A percentile compares a stretch with the other conserved stretches of the same genome.
phyloP scores from a whole-genome alignment of 441 rosid species.

The Syzygium syzygioides region DNA sequence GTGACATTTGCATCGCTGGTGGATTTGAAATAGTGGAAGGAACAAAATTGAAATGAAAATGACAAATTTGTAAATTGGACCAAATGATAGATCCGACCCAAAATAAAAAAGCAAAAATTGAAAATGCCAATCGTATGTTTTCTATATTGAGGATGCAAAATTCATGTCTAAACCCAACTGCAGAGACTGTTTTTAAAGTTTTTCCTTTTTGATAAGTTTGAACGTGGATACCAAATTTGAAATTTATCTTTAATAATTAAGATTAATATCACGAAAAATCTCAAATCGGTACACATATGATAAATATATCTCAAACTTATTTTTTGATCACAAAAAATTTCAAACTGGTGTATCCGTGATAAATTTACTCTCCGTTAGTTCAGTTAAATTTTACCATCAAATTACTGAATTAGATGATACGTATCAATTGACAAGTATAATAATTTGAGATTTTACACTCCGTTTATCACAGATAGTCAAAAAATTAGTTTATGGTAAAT shows the following conservation, averaged over 20 bases:
- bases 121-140: neutral
- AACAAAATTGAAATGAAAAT: neutral
- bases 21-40: neutral
- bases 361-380: too few species aligned
- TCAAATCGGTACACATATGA: too few species aligned
- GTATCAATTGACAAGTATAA: rapidly evolving
- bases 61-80: too few species aligned
- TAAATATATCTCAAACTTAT: too few species aligned
- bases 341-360: rapidly evolving
- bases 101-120: neutral
- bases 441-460: too few species aligned
- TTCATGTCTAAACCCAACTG: too few species aligned
- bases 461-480: too few species aligned
- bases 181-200: neutral
- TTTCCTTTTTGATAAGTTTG: neutral
- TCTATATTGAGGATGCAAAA: neutral
- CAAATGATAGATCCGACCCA: neutral
- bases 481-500: too few species aligned
- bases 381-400: too few species aligned
- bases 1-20: neutral
- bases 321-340: too few species aligned
- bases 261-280: too few species aligned
- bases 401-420: too few species aligned
- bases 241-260: neutral
- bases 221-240: neutral